Evolutionary conservation across 257 asterid genomes (phyloP).

Genomic region (Nicotiana noctiflora): DNA sequence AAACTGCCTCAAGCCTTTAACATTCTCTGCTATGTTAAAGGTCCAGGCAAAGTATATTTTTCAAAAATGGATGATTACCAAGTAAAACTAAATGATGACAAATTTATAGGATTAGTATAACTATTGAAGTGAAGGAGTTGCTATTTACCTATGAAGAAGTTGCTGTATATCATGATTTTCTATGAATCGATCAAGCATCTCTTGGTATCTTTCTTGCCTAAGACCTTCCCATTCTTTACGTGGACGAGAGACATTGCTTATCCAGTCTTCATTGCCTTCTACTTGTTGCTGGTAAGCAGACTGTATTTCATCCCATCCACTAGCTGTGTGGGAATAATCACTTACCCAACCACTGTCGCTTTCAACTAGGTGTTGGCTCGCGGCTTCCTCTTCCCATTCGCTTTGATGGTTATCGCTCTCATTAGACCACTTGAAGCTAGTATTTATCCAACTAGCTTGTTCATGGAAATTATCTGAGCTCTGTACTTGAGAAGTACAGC

Average conservation of each 20-base stretch:
- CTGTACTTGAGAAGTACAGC: conserved; percentile 8
- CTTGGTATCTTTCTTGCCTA: conserved; percentile 79
- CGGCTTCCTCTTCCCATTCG: conserved; percentile 13
- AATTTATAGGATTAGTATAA: background rate
- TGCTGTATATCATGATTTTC: conserved; percentile 55
- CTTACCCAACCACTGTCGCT: conserved; percentile 34
- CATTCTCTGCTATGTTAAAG: background rate
- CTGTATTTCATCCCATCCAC: conserved; percentile 51
- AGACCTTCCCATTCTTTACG: conserved; percentile 84
- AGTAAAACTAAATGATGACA: background rate
- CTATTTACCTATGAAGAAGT: conserved; percentile 58
- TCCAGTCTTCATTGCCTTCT: conserved; percentile 49
- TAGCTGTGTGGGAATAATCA: conserved; percentile 33
- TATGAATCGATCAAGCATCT: conserved; percentile 75
- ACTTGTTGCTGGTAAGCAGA: conserved; percentile 28
- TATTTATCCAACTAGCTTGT: background rate
- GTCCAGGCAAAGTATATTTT: background rate
- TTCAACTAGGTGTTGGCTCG: conserved; percentile 26
- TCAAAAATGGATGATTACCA: background rate
- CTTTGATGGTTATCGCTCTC: conserved; percentile 16
- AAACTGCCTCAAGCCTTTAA: background rate
- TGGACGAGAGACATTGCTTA: conserved; percentile 72
- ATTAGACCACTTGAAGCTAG: background rate
- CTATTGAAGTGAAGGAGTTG: background rate
- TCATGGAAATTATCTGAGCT: conserved; percentile 14